Evolutionary conservation across 2,329 filamentous ascomycete genomes (phyloP).

Genomic region (Cladosporium sp.): DNA sequence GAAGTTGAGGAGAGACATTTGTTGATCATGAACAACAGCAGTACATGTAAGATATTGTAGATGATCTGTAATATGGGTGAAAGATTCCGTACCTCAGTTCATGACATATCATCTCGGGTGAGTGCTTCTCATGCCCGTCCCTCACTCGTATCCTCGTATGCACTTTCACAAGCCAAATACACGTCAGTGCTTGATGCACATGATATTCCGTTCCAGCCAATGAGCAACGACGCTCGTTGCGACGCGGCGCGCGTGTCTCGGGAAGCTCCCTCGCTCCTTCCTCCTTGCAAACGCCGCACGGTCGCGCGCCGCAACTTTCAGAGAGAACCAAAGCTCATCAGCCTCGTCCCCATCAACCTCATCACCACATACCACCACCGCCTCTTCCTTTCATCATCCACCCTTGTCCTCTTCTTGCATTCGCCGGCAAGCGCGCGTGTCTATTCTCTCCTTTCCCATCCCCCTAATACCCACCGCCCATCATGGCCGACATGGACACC

Average conservation of each 20-base stretch:
- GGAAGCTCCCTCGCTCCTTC: conserved; percentile 4
- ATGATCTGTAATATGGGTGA: not conserved
- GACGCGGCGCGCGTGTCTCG: conserved; percentile 6
- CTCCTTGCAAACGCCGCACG: not conserved
- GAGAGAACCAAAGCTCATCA: conserved; percentile 6
- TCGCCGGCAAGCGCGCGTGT: not conserved
- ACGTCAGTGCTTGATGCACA: conserved; percentile 1
- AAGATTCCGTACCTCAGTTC: not conserved
- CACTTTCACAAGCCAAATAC: conserved; percentile 3
- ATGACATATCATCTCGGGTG: not conserved
- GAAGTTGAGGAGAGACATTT: not conserved
- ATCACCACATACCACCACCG: conserved; percentile 12
- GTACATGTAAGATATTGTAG: not conserved
- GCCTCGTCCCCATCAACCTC: conserved; percentile 1
- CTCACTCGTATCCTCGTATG: not conserved
- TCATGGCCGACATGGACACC: conserved; percentile 55
- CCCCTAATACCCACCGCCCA: not conserved
- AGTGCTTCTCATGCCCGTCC: not conserved
- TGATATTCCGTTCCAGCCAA: not conserved
- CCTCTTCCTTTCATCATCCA: conserved; percentile 5
- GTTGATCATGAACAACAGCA: not conserved
- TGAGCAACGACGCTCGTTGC: not conserved
- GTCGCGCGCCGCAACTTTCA: conserved; percentile 1
- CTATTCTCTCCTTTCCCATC: conserved; percentile 9
- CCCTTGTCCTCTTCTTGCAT: not conserved